Percentiles rank a stretch among this genome's conserved stretches.
Evolutionary conservation across 352 stramenopile genomes (phyloP).

Genomic region (Globisporangium parvum): DNA sequence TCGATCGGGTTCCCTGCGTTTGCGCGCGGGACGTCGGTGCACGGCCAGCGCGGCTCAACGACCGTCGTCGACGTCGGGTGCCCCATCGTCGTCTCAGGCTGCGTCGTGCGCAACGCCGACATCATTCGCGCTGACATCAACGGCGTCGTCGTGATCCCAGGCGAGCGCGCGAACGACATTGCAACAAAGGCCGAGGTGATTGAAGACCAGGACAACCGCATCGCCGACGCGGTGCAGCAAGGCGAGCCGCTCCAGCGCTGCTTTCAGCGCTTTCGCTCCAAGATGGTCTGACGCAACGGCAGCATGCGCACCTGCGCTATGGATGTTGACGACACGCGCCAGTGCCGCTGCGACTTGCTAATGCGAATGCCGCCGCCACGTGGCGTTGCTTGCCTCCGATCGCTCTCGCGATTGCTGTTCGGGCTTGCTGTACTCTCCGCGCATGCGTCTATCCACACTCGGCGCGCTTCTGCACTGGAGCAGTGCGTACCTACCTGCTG

Average conservation of each 20-base stretch:
- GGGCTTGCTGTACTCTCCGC: not conserved
- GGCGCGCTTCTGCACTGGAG: too few species aligned
- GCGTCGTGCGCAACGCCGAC: conserved; percentile 70
- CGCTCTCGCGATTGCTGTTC: too few species aligned
- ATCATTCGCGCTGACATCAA: conserved; percentile 83
- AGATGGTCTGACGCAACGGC: conserved; percentile 41
- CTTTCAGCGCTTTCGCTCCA: conserved; percentile 74
- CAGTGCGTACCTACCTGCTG: too few species aligned
- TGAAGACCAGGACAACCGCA: conserved; percentile 76
- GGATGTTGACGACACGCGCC: too few species aligned
- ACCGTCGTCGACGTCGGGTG: conserved; percentile 66
- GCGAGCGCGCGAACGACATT: conserved; percentile 62
- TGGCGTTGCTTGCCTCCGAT: too few species aligned
- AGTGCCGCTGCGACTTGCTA: too few species aligned
- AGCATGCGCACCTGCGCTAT: too few species aligned
- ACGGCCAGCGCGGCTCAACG: conserved; percentile 49
- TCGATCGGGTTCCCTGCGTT: conserved; percentile 68
- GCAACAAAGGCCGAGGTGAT: conserved; percentile 68
- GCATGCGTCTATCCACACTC: not conserved
- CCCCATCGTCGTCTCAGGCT: conserved; percentile 62
- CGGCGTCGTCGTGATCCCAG: conserved; percentile 72
- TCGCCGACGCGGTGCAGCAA: conserved; percentile 72
- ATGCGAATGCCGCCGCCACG: too few species aligned
- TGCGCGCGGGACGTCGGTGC: conserved; percentile 62
- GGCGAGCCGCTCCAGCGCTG: conserved; percentile 66